Base-by-base conservation (phyloP, 2,329 filamentous ascomycete species). In the Pseudogymnoascus sp. region DNA sequence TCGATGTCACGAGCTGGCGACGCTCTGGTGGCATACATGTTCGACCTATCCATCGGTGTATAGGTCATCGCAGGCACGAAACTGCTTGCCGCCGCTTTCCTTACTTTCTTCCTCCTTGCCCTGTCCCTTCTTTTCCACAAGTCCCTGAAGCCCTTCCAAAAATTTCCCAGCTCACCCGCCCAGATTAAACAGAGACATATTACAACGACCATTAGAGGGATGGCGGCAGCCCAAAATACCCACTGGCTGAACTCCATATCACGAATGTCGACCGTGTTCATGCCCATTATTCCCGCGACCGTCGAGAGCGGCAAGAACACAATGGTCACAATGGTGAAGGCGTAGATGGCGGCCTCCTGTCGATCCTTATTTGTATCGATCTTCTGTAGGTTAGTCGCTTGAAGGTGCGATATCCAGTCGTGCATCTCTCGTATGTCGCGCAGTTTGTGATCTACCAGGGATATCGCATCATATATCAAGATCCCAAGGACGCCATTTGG, bases 271-370 rank as follows among this genome's bases (percentile, higher is more conserved):
- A 62, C 65, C 6, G 68, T 70, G 54, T 73, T 73, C 70, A 72
- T 72, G 16, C 71, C 70, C 22, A 73, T 65, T 22, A 72, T 68
- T 18, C 64, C 66, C 1, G 70, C 67, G 5, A 73, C 69, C 9
- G 69, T 68, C 5, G 64, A 63, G 4, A 73, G 62, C 6, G 71
- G 71, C 7, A 73, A 63, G 43, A 74, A 74, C 5, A 73, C 66
- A 11, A 72, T 68, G 2, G 71, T 73, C 6, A 73, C 69, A 20
- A 72, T 70, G 3, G 72, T 73, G 63, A 74, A 72, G 14, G 65
- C 65, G 35, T 68, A 66, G 14, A 73, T 69, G 2, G 70, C 70
- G 41, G 64, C 63, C 63, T 69, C 68, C 62, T 69, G 68, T 2
- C 65, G 60, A 28, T 69, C 67, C 62, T 69, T 69, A 30, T 68